These are phyloP conservation scores for Torulaspora franciscae DNA, from an alignment of 805 yeast species.

Conservation along the genomic window DNA sequence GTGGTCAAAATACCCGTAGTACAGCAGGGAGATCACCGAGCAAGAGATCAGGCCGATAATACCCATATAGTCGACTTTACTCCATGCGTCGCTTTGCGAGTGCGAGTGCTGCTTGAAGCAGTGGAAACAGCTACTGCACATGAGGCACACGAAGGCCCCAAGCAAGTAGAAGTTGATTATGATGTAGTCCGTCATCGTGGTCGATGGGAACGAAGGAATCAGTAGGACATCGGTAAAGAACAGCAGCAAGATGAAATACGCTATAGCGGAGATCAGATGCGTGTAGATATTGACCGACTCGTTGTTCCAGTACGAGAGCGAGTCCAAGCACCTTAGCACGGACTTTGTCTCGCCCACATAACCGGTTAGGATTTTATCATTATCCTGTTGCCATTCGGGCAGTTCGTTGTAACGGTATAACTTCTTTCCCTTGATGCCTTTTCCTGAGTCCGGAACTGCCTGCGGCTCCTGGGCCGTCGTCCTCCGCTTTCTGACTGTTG, in stretches of 20 bases:
- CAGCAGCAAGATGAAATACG: conserved; percentile 27
- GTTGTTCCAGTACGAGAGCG: conserved; percentile 56
- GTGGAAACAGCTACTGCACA: conserved; percentile 64
- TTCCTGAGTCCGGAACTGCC: neutral
- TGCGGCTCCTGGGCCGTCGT: neutral
- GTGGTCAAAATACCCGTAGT: conserved; percentile 42
- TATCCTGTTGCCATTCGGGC: conserved; percentile 71
- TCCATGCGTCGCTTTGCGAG: conserved; percentile 50
- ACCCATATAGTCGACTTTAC: conserved; percentile 71
- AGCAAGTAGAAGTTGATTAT: conserved; percentile 50
- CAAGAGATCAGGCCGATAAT: conserved; percentile 63
- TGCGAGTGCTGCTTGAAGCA: conserved; percentile 62
- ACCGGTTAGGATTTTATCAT: conserved; percentile 59
- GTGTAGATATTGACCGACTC: conserved; percentile 69
- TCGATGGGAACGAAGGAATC: conserved; percentile 35
- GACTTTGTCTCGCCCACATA: conserved; percentile 57
- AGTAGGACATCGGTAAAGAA: conserved; percentile 29
- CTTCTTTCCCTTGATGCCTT: conserved; percentile 4
- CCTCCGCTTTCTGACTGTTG: conserved; percentile 12
- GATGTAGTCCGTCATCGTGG: conserved; percentile 42
- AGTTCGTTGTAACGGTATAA: conserved; percentile 46
- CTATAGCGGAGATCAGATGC: conserved; percentile 47
- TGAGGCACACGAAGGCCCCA: conserved; percentile 57
- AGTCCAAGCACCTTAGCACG: conserved; percentile 41
- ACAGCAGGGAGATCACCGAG: conserved; percentile 50